phyloP scores from a whole-genome alignment of 1,284 basidiomycete species.

The Tilletiaria anomala region DNA sequence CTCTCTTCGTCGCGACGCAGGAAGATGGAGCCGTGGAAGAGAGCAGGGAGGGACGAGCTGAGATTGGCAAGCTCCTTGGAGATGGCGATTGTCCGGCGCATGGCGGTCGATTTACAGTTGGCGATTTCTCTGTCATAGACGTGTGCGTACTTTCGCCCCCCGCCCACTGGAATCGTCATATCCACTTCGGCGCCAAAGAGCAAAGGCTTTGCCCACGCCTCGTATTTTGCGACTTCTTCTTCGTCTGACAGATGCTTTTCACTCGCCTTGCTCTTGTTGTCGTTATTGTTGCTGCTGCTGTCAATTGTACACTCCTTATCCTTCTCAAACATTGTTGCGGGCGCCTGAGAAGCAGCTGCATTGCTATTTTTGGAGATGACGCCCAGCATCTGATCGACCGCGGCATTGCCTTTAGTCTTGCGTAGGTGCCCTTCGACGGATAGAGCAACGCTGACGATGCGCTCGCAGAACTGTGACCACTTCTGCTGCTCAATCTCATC shows the following conservation, averaged over 20 bases:
- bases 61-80: slow-evolving; percentile 85
- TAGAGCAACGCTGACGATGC: background rate
- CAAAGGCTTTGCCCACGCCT: slow-evolving; percentile 62
- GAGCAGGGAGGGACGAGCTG: slow-evolving; percentile 71
- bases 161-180: slow-evolving; percentile 46
- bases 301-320: background rate
- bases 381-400: slow-evolving; percentile 52
- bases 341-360: no score
- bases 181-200: slow-evolving; percentile 83
- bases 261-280: background rate
- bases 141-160: background rate
- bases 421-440: slow-evolving; percentile 38
- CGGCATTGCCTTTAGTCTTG: slow-evolving; percentile 41
- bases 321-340: background rate
- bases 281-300: background rate
- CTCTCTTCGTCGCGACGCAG: slow-evolving; percentile 60
- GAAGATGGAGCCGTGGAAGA: slow-evolving; percentile 80
- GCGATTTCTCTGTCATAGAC: slow-evolving; percentile 7
- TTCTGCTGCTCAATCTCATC: slow-evolving; percentile 50
- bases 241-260: slow-evolving; percentile 50
- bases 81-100: slow-evolving; percentile 72
- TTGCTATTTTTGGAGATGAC: no score
- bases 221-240: no score
- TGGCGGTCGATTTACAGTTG: slow-evolving; percentile 41
- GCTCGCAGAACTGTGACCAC: slow-evolving; percentile 43